Conservation (phyloP, 2,329 filamentous ascomycete genomes). For the Venturia oleaginea region DNA sequence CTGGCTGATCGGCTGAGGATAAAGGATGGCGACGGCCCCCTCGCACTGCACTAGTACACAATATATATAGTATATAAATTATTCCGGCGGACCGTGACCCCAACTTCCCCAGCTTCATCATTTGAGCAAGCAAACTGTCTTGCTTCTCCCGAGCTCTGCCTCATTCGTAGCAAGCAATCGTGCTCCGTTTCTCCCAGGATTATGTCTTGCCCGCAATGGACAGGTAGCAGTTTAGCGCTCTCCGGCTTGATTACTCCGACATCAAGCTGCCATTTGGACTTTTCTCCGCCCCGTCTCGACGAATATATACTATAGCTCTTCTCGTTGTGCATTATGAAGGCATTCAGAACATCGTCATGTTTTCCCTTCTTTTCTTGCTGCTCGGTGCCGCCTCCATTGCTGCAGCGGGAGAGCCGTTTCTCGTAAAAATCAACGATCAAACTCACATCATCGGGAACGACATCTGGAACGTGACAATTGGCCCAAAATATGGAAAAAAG, state of each 20-base stretch:
- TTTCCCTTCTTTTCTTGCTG: not conserved
- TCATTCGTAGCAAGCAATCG: not conserved
- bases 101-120: not conserved
- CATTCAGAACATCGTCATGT: not conserved
- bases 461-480: slow-evolving; percentile 35
- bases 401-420: slow-evolving; percentile 19
- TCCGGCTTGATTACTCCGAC: not conserved
- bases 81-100: too few species aligned
- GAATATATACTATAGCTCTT: not conserved
- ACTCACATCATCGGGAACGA: slow-evolving; percentile 33
- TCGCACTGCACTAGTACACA: too few species aligned
- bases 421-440: slow-evolving; percentile 25
- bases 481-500: slow-evolving; percentile 30
- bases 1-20: too few species aligned
- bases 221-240: not conserved
- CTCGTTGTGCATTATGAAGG: not conserved
- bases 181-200: not conserved
- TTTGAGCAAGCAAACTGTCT: not conserved
- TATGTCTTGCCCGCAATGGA: not conserved
- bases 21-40: too few species aligned
- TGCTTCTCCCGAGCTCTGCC: not conserved
- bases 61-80: too few species aligned
- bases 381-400: not conserved
- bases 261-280: not conserved
- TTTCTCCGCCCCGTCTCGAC: not conserved